Conservation (phyloP, 768 basidiomycete genomes). For the Psilocybe azurescens region DNA sequence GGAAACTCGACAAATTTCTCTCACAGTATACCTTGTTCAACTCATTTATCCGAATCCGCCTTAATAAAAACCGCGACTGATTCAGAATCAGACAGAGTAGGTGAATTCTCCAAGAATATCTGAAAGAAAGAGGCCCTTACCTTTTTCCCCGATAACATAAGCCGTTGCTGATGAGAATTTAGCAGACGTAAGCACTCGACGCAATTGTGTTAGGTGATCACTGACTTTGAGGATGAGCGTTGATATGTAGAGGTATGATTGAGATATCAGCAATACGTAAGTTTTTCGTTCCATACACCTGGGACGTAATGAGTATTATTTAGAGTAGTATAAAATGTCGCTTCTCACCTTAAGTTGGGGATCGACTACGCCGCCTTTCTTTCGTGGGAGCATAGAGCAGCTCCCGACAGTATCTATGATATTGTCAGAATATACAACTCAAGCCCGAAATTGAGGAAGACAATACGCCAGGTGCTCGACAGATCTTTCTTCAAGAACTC, state of each 20-base stretch:
- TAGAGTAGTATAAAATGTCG: background rate
- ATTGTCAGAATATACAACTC: background rate
- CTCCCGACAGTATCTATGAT: slow-evolving; percentile 9
- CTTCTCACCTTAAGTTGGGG: slow-evolving; percentile 1
- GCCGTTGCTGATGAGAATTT: background rate
- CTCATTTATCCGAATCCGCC: too few relatives aligned
- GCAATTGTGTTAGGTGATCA: background rate
- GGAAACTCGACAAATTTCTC: too few relatives aligned
- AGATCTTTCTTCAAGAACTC: background rate
- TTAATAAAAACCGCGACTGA: too few relatives aligned
- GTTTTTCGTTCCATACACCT: slow-evolving; percentile 13
- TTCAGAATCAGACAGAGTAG: too few relatives aligned
- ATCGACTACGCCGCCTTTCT: slow-evolving; percentile 4
- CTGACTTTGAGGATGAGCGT: slow-evolving; percentile 9
- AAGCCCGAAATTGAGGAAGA: background rate
- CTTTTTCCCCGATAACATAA: slow-evolving; percentile 4
- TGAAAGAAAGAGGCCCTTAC: background rate
- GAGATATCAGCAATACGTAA: slow-evolving; percentile 16
- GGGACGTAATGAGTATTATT: background rate
- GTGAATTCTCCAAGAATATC: too few relatives aligned
- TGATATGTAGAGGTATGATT: slow-evolving; percentile 11
- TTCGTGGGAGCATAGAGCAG: slow-evolving; percentile 12
- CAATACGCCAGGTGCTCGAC: background rate
- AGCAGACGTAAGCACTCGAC: too few relatives aligned
- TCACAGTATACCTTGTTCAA: too few relatives aligned